Base-by-base conservation (phyloP, 2,329 filamentous ascomycete genomes). In the Torrubiellomyces zombiae region DNA sequence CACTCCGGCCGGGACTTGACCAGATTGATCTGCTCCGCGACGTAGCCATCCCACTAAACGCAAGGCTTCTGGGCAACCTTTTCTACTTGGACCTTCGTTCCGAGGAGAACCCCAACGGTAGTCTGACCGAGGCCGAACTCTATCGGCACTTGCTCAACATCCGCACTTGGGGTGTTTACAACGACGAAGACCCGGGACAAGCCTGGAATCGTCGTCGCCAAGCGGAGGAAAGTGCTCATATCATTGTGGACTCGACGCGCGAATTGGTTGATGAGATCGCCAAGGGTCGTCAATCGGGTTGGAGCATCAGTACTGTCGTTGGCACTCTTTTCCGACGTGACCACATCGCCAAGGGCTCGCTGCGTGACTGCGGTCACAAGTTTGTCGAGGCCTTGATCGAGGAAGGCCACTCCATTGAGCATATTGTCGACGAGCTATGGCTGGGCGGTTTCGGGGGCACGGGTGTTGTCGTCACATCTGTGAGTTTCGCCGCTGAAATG, bases 81-180 rank as follows among this genome's bases (percentile, higher is more conserved):
- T 68, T 71, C 42, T 67, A 65, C 26, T 50, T 72, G 17, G 69
- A 71, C 3, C 37, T 75, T 16, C 65, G 67, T 34, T 63, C 59
- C 0, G 45, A 55, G 0, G 55, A 68, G 35, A 58, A 62, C 12
- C 67, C 67, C 0, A 47, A 50, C 7, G 68, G 68, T 7, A 42
- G 38, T 1, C 47, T 56, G n/a, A 42, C 45, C 4, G 33, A 42
- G 2, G 40, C 51, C 1, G 48, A 59, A 11, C 33, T 63, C 15
- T 63, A 60, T 39, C 43, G 42, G 2, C 33, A 50, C 12, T 40
- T 62, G 13, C 36, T 57, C 11, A 46, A 59, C 28, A 43, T 63
- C 14, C 56, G 58, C 17, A 45, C 49, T 28, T 62, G 51, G 47
- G 56, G 53, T 9, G 51, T 55, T 18, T n/a, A n/a, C n/a, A 57